A percentile compares a stretch with the other conserved stretches of the same genome.
These are phyloP conservation scores for Rhodotorula sp. DNA, from an alignment of 1,284 basidiomycete genomes.

Conservation along the genomic window DNA sequence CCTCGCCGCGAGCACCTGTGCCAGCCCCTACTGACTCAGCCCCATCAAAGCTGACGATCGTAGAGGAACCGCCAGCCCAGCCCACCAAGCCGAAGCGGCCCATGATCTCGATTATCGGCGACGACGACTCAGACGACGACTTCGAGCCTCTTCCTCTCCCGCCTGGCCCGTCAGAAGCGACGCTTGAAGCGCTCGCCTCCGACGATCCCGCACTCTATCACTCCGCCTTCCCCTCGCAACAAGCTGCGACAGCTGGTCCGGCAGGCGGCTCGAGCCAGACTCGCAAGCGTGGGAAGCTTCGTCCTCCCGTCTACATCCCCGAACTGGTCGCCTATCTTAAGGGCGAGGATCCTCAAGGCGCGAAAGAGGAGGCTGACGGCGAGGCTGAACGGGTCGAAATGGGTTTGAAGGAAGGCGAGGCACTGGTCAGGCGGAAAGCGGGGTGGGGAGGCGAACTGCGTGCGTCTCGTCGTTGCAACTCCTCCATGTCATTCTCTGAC, in stretches of 20 bases:
- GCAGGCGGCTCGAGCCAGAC: slow-evolving; percentile 18
- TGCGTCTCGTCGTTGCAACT: slow-evolving; percentile 48
- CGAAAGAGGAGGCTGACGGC: slow-evolving; percentile 60
- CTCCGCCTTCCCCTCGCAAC: slow-evolving; percentile 26
- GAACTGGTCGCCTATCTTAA: slow-evolving; percentile 49
- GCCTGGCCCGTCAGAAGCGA: slow-evolving; percentile 7
- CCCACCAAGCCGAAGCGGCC: slow-evolving; percentile 14
- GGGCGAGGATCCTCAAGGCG: slow-evolving; percentile 48
- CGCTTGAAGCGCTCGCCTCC: slow-evolving; percentile 22
- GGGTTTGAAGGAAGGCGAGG: slow-evolving; percentile 72
- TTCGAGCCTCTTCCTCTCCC: slow-evolving; percentile 35
- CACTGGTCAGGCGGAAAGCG: slow-evolving; percentile 74
- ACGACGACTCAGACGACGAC: slow-evolving; percentile 34
- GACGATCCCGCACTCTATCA: slow-evolving; percentile 36
- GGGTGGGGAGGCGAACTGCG: slow-evolving; percentile 81
- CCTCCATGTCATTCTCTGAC: neutral
- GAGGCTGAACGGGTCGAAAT: slow-evolving; percentile 74
- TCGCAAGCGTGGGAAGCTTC: slow-evolving; percentile 38
- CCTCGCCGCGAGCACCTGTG: neutral
- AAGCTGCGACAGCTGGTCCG: neutral
- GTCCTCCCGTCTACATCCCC: slow-evolving; percentile 49
- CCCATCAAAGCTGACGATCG: slow-evolving; percentile 5
- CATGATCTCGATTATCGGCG: slow-evolving; percentile 36
- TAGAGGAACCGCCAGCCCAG: slow-evolving; percentile 10
- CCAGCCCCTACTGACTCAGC: neutral